Evolutionary conservation across 257 asterid species (phyloP), one percentile per base, ranked within the genome.

Genomic region (Gentiana straminea): DNA sequence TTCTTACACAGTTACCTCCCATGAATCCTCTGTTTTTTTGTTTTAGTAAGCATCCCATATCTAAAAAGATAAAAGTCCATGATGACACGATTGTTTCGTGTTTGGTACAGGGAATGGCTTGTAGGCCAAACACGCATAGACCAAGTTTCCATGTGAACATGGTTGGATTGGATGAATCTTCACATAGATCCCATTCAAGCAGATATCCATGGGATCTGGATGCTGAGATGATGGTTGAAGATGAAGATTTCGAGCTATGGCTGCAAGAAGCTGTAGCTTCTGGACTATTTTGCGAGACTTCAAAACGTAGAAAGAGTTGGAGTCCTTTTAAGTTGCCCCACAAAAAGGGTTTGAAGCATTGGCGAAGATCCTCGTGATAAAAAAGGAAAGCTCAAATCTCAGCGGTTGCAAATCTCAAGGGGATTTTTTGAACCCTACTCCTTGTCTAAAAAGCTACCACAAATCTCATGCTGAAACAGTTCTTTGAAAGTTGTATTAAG

Each of bases 111-210:
- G 99, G 97, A 35, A 86, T 93, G 94, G 85, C 89, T 52, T 89
- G 95, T 77, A 79, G 91, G 66, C 91, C 99, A 15, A 93, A 93
- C 81, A 92, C 97, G 5, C 99, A 93, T 58, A 74, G 95, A 38
- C 94, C 99, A 1, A 93, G 97, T 65, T 93, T 93, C 87, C 99
- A 93, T 44, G 99, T 93, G 41, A 93, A 86, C 88, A 84, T 93
- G 97, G 99, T 93, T 50, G 99, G 97, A 54, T 68, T 86, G 66
- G 97, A 89, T 63, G 83, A 83, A 59, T 70, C 90, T 44, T 65
- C 63, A 15, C 94, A 92, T 70, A 78, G 93, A 58, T 88, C 97
- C 61, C 74, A 69, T 61, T 89, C 99, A 53, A 77, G 87, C 71
- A 75, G 95, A 57, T 89, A 78, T 59, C 95, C 94, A 2, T 89